These are phyloP conservation scores for Aspergillus flavus DNA, from an alignment of 2,329 filamentous ascomycete species.

Conservation along the genomic window DNA sequence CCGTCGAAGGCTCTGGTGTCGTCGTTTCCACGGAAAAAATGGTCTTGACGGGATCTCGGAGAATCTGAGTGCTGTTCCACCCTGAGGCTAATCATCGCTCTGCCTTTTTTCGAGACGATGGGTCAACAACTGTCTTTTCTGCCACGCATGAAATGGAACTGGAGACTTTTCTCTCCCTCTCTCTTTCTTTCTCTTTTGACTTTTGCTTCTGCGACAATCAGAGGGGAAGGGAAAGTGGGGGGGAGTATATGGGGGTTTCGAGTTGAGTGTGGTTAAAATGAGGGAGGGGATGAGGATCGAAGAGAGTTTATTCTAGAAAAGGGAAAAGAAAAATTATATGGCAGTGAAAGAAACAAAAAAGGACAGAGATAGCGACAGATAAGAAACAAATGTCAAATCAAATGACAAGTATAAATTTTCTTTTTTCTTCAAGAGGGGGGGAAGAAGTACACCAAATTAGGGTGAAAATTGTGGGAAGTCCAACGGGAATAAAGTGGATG, in stretches of 20 bases:
- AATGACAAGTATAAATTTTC: background rate
- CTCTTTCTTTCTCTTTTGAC: background rate
- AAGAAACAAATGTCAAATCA: constrained; percentile 5
- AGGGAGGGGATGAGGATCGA: background rate
- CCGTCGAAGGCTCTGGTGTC: constrained; percentile 33
- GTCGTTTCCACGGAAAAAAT: constrained; percentile 38
- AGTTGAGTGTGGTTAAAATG: background rate
- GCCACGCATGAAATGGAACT: constrained; percentile 11
- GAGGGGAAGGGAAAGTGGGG: constrained; percentile 1
- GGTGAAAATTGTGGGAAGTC: background rate
- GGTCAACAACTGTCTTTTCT: constrained; percentile 27
- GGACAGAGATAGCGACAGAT: constrained; percentile 8
- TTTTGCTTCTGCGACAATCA: constrained; percentile 1
- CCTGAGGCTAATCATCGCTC: constrained; percentile 49
- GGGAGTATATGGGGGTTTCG: background rate
- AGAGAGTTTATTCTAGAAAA: constrained; percentile 1
- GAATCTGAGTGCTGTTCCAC: constrained; percentile 46
- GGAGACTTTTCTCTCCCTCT: background rate
- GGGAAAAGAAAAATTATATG: background rate
- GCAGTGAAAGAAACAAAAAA: background rate
- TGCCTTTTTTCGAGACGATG: constrained; percentile 35
- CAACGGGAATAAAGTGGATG: background rate
- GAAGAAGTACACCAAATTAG: constrained; percentile 3
- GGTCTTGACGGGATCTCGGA: constrained; percentile 41
- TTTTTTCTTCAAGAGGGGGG: background rate